phyloP scores from a whole-genome alignment of 2,329 filamentous ascomycete species.

The Stachybotrys chlorohalonatus region DNA sequence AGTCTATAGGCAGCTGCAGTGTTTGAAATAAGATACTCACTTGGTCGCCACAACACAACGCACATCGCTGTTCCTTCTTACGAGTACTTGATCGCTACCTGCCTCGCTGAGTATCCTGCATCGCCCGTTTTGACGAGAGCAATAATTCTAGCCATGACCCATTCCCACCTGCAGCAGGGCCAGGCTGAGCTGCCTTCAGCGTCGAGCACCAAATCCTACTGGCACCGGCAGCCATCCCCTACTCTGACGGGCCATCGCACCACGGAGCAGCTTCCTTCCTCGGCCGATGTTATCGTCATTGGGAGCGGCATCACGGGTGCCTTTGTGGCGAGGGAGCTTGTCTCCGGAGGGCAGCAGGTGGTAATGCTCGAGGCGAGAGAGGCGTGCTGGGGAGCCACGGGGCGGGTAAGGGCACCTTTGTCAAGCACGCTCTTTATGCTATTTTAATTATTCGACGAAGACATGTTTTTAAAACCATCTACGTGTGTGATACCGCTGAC shows the following conservation, averaged over 20 bases:
- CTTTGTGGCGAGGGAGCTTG: slow-evolving; percentile 58
- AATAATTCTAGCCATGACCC: slow-evolving; percentile 17
- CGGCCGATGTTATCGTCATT: slow-evolving; percentile 61
- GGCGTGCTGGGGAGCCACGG: slow-evolving; percentile 75
- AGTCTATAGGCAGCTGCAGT: too few relatives aligned
- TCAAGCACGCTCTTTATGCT: neutral
- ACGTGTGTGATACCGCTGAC: too few relatives aligned
- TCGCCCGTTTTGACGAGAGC: neutral
- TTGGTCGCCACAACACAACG: too few relatives aligned
- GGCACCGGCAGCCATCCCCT: slow-evolving; percentile 60
- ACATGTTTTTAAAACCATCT: too few relatives aligned
- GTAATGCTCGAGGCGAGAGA: slow-evolving; percentile 71
- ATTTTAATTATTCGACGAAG: neutral
- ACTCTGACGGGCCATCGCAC: slow-evolving; percentile 59
- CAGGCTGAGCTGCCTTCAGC: slow-evolving; percentile 50
- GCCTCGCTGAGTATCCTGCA: neutral
- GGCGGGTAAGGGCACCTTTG: slow-evolving; percentile 46
- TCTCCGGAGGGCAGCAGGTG: slow-evolving; percentile 41
- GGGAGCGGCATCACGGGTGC: slow-evolving; percentile 72
- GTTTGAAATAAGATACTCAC: too few relatives aligned
- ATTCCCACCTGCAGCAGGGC: slow-evolving; percentile 16
- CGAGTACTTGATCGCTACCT: neutral
- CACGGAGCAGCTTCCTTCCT: slow-evolving; percentile 50
- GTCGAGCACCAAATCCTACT: slow-evolving; percentile 58
- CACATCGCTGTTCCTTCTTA: too few relatives aligned